Evolutionary conservation across 2,329 filamentous ascomycete species (phyloP), one percentile per base, ranked within the genome.

Genomic region (Neocatenulostroma microsporum): DNA sequence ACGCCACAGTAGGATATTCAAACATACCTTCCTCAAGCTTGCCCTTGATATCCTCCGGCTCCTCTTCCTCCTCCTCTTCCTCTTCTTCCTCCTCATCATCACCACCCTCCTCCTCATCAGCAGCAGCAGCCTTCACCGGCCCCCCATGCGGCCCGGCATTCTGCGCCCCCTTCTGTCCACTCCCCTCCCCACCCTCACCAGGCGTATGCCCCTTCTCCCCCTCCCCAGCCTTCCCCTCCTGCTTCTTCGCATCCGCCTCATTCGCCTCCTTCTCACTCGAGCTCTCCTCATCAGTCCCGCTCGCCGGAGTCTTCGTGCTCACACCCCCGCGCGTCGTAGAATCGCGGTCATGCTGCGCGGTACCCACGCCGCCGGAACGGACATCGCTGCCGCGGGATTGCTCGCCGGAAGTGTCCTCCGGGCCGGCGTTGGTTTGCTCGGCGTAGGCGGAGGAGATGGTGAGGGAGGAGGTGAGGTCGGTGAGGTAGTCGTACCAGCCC

Each of bases 11-110:
- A 30, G 12, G 11, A n/a, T 5, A 17, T 18, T 7, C 21, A 11
- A 17, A 56, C 85, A 74, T 67, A 96, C 91, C 87, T 77, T 94
- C 86, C 68, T 94, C 84, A 45, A 96, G 68, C 64, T 77, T 76
- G 45, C 88, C 84, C 76, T 94, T 93, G 54, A 82, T 79, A 63
- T 96, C 89, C 53, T 82, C 79, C 45, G 76, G 69, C 69, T 91
- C 84, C 48, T 87, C 82, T 44, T 86, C 80, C 44, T 88, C 82
- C 45, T 89, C 84, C 35, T 91, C 84, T 42, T 88, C 84, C 14
- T 86, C 81, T 23, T 82, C 80, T 21, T 82, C 80, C 28, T 82
- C 81, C 18, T 80, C 82, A 28, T 80, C 78, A 17, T 74, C 78
- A 21, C 75, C 76, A 23, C 73, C 77, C 18, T 71, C 76, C 13